phyloP scores from a whole-genome alignment of 192 early-diverging fungal genomes.

The Backusella parvicylindrica region DNA sequence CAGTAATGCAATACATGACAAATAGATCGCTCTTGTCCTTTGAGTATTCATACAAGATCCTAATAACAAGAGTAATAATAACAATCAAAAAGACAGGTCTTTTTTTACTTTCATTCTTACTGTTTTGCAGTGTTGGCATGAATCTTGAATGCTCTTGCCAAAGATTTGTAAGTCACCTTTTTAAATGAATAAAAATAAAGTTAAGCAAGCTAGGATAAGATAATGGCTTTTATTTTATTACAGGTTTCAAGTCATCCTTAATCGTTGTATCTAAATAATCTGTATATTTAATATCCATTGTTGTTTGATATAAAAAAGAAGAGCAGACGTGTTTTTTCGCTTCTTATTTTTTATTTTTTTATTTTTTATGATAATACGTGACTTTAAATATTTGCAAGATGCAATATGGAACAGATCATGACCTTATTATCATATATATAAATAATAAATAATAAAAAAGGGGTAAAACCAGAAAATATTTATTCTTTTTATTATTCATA shows the following conservation, averaged over 20 bases:
- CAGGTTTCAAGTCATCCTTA: neutral
- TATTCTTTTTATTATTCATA: neutral
- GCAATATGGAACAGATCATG: no score
- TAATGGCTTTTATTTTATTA: neutral
- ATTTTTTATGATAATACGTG: no score
- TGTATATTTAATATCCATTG: neutral
- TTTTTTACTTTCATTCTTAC: neutral
- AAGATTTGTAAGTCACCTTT: neutral
- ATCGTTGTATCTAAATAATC: neutral
- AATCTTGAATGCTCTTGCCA: conserved; percentile 1
- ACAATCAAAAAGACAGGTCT: no score
- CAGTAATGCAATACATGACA: neutral
- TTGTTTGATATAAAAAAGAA: neutral
- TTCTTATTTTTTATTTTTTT: neutral
- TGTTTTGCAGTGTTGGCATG: neutral
- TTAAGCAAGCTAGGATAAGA: no score
- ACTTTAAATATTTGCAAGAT: no score
- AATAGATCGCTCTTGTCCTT: neutral
- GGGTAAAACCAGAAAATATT: no score
- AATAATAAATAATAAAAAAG: no score
- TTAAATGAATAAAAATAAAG: neutral
- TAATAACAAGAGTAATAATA: neutral
- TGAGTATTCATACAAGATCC: neutral
- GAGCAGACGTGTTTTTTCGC: neutral
- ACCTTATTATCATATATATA: no score